A percentile compares a stretch with the other conserved stretches of the same genome.
Evolutionary conservation across 2,329 filamentous ascomycete species (phyloP).

Genomic region (Dendryphion nanum): DNA sequence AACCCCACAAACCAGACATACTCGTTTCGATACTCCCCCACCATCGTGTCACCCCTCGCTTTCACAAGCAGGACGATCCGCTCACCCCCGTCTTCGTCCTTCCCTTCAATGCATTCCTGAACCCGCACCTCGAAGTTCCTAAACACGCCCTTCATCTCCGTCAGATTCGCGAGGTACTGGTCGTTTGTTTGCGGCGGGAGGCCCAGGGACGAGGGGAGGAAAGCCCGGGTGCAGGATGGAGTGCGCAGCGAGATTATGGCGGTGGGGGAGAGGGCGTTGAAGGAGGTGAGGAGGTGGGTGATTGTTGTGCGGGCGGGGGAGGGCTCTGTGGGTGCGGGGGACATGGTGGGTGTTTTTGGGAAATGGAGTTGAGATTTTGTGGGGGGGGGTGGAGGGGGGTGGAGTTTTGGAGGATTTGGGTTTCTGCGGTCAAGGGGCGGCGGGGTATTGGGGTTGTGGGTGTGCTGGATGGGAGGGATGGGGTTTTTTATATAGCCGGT

Average conservation of each 20-base stretch:
- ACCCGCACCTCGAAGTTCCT: conserved; percentile 27
- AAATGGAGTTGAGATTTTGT: too few species aligned
- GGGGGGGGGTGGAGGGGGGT: too few species aligned
- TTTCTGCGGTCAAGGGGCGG: too few species aligned
- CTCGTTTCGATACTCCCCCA: conserved; percentile 22
- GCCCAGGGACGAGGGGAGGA: conserved; percentile 28
- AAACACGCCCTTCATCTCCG: conserved; percentile 26
- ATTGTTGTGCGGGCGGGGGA: conserved; percentile 24
- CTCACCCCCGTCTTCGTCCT: conserved; percentile 2
- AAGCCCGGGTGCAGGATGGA: conserved; percentile 22
- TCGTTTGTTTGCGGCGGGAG: conserved; percentile 21
- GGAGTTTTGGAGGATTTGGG: too few species aligned
- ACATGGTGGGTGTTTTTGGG: too few species aligned
- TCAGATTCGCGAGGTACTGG: conserved; percentile 17
- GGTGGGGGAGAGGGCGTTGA: conserved; percentile 29
- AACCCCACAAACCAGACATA: conserved; percentile 31
- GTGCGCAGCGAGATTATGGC: conserved; percentile 27
- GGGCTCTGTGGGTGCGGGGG: too few species aligned
- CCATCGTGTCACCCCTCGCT: conserved; percentile 30
- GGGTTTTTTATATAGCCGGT: too few species aligned
- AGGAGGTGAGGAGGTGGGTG: conserved; percentile 26
- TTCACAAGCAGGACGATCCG: conserved; percentile 33
- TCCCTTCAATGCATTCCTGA: conserved; percentile 33
- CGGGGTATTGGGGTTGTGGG: too few species aligned
- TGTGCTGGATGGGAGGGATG: too few species aligned